Base-by-base conservation (phyloP, 1,139 yeast genomes). In the Taphrina pruni region DNA sequence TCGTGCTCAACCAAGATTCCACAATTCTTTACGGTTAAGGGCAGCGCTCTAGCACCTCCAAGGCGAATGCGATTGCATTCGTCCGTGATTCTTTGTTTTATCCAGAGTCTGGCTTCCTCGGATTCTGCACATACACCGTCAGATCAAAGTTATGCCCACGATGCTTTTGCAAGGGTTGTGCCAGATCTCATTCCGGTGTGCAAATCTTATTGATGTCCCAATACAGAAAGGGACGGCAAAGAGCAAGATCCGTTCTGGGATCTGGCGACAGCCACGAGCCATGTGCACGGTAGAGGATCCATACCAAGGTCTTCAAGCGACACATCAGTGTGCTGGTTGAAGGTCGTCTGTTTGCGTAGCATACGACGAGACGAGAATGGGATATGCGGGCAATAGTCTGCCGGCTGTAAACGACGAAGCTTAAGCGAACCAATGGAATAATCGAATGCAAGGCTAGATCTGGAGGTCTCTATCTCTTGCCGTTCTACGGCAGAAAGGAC, bases 41-140 rank as follows among this genome's bases (percentile, higher is more conserved):
- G 69, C 39, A 65, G 58, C 12, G 69, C 69, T 8, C 64, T 54
- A 36, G 64, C 61, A n/a, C 64, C 64, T 3, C 64, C 64, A 7
- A 26, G 57, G 11, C 43, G 57, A 54, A 65, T 65, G 35, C 69
- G 69, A 2, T 43, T 17, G 14, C 57, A 56, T 35, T 65, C 69
- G 26, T 21, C 46, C 5, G 38, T 35, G 52, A 65, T 62, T 12
- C 43, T 21, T 20, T 50, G 39, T 35, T 57, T 36, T 12, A 65
- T 36, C 67, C 67, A 64, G 11, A 26, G 21, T 48, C 54, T 64
- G 17, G 67, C 67, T 9, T 64, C 55, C 21, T 58, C 45, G 12
- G 67, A 45, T 32, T 58, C 62, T 58, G 41, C 17, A 32, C 52
- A 58, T 39, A 21, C 32, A 21, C 17, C 21, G 43, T 21, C 12